These are phyloP conservation scores for Saturnispora zaruensis DNA, from an alignment of 805 yeast species.

Conservation along the genomic window DNA sequence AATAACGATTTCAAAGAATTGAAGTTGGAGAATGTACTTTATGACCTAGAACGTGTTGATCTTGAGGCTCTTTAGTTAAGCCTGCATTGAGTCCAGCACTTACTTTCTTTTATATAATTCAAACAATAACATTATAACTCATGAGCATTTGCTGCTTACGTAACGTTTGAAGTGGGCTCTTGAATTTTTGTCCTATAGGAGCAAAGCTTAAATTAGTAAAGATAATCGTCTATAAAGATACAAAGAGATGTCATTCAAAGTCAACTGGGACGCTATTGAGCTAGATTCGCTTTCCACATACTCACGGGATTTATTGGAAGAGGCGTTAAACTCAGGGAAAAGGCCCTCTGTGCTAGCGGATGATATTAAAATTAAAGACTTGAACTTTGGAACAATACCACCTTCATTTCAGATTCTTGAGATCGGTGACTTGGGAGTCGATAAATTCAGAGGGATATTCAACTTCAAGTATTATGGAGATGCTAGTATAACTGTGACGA, in stretches of 20 bases:
- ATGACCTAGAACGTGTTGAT: conserved; percentile 8
- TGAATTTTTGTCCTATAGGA: not conserved
- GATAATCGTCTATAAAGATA: not conserved
- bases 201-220: not conserved
- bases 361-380: conserved; percentile 55
- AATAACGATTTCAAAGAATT: not conserved
- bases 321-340: conserved; percentile 66
- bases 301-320: conserved; percentile 57
- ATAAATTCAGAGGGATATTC: conserved; percentile 74
- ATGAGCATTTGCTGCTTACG: not conserved
- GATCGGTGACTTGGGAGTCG: conserved; percentile 71
- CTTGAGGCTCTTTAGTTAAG: not conserved
- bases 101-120: not conserved
- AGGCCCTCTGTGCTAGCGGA: conserved; percentile 65
- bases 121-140: not conserved
- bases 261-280: conserved; percentile 70
- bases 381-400: conserved; percentile 64
- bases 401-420: conserved; percentile 74
- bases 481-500: conserved; percentile 63
- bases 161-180: not conserved
- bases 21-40: conserved; percentile 6
- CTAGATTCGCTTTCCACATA: conserved; percentile 52
- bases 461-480: conserved; percentile 70
- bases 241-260: conserved; percentile 58
- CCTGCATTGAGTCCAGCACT: not conserved